Evolutionary conservation across 768 basidiomycete genomes (phyloP).

Genomic region (Paxillus ammoniavirescens): DNA sequence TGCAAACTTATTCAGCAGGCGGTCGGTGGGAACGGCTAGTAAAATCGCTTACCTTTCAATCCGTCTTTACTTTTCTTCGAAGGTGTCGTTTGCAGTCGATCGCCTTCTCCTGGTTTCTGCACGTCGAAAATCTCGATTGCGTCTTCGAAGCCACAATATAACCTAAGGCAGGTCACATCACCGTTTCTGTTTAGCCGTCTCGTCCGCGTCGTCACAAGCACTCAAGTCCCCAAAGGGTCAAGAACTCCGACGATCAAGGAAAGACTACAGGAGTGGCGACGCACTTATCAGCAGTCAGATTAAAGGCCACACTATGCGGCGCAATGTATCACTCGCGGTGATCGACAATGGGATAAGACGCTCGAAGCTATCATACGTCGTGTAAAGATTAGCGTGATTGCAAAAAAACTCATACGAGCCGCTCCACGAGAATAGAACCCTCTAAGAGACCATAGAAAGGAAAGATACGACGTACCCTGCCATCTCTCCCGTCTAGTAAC

Average conservation of each 20-base stretch:
- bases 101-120: constrained; percentile 67
- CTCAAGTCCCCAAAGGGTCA: background rate
- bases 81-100: constrained; percentile 65
- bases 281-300: constrained; percentile 63
- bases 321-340: constrained; percentile 91
- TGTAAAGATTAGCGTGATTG: background rate
- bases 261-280: background rate
- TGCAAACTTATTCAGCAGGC: background rate
- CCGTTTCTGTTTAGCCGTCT: background rate
- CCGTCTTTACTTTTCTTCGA: constrained; percentile 81
- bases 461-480: constrained; percentile 49
- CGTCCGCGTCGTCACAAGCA: background rate
- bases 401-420: too few species aligned
- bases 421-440: too few species aligned
- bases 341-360: constrained; percentile 89
- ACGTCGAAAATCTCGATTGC: constrained; percentile 87
- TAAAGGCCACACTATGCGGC: constrained; percentile 83
- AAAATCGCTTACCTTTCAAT: constrained; percentile 63
- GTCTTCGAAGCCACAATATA: constrained; percentile 86
- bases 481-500: constrained; percentile 75
- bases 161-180: constrained; percentile 27
- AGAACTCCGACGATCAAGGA: background rate
- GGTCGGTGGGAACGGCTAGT: background rate
- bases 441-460: too few species aligned
- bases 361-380: constrained; percentile 62